phyloP scores from a whole-genome alignment of 2,329 filamentous ascomycete species.

The Paramyrothecium sp. region DNA sequence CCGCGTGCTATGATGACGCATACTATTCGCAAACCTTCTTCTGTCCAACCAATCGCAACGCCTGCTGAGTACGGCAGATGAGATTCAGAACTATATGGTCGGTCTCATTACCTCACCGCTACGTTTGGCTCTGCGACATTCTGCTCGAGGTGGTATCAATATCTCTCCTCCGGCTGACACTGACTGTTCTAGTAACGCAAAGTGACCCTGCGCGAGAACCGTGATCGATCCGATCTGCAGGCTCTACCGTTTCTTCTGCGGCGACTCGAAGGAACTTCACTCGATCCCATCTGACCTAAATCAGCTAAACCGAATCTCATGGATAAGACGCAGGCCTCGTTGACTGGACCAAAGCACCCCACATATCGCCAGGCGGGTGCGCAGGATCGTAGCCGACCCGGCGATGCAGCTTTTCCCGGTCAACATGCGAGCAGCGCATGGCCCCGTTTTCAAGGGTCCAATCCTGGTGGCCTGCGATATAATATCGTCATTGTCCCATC shows the following conservation, averaged over 20 bases:
- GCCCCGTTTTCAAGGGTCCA: background rate
- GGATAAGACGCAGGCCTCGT: background rate
- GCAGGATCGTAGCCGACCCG: background rate
- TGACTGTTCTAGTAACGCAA: no score
- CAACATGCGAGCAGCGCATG: background rate
- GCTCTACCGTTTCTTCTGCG: no score
- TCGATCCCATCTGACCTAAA: no score
- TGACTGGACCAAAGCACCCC: background rate
- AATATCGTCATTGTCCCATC: background rate
- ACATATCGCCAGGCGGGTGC: background rate
- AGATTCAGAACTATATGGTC: background rate
- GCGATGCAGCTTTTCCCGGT: background rate
- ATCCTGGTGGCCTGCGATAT: background rate
- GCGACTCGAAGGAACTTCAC: no score
- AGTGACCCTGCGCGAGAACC: no score
- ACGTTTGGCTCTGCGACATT: background rate
- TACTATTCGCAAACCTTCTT: background rate
- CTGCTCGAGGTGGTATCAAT: background rate
- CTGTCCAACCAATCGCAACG: background rate
- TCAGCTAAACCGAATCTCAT: background rate
- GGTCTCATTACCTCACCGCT: background rate
- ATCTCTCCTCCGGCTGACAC: no score
- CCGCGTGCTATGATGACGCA: background rate
- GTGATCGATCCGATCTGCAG: no score
- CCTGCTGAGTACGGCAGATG: background rate